Evolutionary conservation across 192 early-diverging fungal genomes (phyloP), one percentile per base, ranked within the genome.

Genomic region (Coemansia sp.): DNA sequence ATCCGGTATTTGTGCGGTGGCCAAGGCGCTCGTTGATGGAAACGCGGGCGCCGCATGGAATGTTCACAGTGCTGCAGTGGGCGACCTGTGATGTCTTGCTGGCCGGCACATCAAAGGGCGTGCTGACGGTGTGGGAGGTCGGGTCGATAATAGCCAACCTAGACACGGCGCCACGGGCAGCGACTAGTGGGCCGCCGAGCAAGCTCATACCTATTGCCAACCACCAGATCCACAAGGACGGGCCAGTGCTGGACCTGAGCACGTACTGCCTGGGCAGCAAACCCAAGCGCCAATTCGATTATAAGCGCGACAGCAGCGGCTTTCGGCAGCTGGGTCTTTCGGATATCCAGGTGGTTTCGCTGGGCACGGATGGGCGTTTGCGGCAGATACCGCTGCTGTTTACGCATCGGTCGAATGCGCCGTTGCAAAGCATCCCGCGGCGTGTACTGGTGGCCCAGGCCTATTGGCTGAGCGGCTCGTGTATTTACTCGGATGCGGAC

Each of bases 21-120:
- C 54, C 68, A 20, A 30, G 38, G 25, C n/a, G 7, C 12, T 56
- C 61, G 27, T 29, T 64, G 31, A 43, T 47, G 19, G 61, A 72
- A 16, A 40, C 53, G 18, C 44, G 38, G 9, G 45, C 61, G 12
- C 52, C 44, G 29, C 51, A 30, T 9, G 68, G 56, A 23, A 37
- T 53, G 17, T 64, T 64, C 16, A 60, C 68, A 2, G 32, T 48
- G 28, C 26, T 72, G 12, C 48, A 46, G n/a, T 72, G 68, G 68
- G 57, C 43, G 4, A 14, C 38, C 39, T 39, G 47, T 37, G 61
- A 64, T 21, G 22, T 60, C 17, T 6, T 72, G 21, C 53, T 54
- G 0, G 68, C 68, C 0, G 51, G 52, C 32, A 60, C 61, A 4
- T 64, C 68, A 10, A 30, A 16, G 6, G 68, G 68, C 36, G 27